These are phyloP conservation scores for Erucastrum elatum DNA, from an alignment of 345 rosid genomes.

Conservation along the genomic window DNA sequence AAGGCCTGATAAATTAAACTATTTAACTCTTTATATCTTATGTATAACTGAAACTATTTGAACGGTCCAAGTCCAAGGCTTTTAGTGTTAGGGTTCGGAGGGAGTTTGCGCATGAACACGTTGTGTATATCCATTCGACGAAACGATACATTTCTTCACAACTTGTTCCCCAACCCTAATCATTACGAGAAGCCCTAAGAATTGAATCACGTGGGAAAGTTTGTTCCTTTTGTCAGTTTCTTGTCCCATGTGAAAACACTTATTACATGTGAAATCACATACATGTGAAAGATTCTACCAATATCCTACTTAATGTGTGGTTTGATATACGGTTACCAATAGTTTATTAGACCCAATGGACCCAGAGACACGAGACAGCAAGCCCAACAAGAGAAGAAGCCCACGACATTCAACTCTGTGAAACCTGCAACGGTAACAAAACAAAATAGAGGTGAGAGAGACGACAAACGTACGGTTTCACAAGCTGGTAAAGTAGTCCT, in stretches of 20 bases:
- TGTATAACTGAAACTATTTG: conserved; percentile 11
- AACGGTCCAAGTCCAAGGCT: conserved; percentile 30
- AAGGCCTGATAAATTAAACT: conserved; percentile 6
- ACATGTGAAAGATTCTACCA: conserved; percentile 15
- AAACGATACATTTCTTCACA: conserved; percentile 12
- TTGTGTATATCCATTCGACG: conserved; percentile 28
- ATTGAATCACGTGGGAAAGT: conserved; percentile 51
- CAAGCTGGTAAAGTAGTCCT: too few relatives aligned
- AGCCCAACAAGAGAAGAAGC: too few relatives aligned
- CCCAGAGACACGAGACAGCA: too few relatives aligned
- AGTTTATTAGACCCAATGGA: too few relatives aligned
- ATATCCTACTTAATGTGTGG: conserved; percentile 17
- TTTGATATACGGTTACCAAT: conserved; percentile 27
- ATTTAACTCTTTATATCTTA: not conserved
- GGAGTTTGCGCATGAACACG: conserved; percentile 27
- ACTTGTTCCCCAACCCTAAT: conserved; percentile 38
- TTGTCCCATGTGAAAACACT: conserved; percentile 27
- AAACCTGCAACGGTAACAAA: too few relatives aligned
- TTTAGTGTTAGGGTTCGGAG: conserved; percentile 30
- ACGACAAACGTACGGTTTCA: too few relatives aligned
- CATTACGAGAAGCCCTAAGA: conserved; percentile 38
- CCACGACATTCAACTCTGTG: too few relatives aligned
- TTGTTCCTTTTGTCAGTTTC: conserved; percentile 32
- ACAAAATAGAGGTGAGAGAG: too few relatives aligned
- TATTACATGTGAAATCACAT: conserved; percentile 37